A percentile compares a stretch with the other conserved stretches of the same genome.
Conservation (phyloP, 306 rosid genomes). For the Boehmeria nivea region DNA sequence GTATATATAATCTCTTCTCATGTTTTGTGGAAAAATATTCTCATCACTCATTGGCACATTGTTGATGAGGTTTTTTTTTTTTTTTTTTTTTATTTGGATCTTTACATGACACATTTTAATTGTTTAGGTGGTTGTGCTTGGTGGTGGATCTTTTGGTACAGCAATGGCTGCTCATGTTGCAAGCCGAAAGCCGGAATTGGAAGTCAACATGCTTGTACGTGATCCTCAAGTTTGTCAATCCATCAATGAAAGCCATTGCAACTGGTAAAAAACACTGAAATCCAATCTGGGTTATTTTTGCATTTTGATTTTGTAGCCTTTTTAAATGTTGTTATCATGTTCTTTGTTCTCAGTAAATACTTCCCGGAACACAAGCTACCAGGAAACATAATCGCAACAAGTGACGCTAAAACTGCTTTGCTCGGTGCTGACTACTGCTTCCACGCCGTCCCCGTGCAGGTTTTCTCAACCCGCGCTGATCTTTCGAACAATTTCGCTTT, state of each 20-base stretch:
- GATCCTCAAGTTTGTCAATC: conserved; percentile 79
- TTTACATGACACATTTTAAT: conserved; percentile 8
- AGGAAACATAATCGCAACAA: conserved; percentile 73
- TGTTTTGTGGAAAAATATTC: too few species aligned
- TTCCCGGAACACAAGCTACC: conserved; percentile 76
- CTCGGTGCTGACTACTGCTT: conserved; percentile 70
- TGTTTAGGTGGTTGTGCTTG: conserved; percentile 79
- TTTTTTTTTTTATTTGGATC: too few species aligned
- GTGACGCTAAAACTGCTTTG: conserved; percentile 76
- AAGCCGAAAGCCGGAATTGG: conserved; percentile 61
- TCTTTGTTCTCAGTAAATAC: conserved; percentile 52
- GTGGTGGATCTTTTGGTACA: conserved; percentile 95
- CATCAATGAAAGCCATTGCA: conserved; percentile 54
- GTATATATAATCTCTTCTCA: too few species aligned
- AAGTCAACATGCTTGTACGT: conserved; percentile 77
- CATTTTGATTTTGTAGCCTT: not conserved
- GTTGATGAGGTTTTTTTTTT: too few species aligned
- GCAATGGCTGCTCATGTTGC: conserved; percentile 98
- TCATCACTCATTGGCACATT: too few species aligned
- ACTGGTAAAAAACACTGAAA: conserved; percentile 35
- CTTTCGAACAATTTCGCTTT: not conserved
- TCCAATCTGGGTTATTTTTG: not conserved
- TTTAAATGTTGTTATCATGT: not conserved
- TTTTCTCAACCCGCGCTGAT: conserved; percentile 13
- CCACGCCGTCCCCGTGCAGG: conserved; percentile 98